Evolutionary conservation across 2,329 filamentous ascomycete species (phyloP).

Genomic region (Dactylellina haptotyla): DNA sequence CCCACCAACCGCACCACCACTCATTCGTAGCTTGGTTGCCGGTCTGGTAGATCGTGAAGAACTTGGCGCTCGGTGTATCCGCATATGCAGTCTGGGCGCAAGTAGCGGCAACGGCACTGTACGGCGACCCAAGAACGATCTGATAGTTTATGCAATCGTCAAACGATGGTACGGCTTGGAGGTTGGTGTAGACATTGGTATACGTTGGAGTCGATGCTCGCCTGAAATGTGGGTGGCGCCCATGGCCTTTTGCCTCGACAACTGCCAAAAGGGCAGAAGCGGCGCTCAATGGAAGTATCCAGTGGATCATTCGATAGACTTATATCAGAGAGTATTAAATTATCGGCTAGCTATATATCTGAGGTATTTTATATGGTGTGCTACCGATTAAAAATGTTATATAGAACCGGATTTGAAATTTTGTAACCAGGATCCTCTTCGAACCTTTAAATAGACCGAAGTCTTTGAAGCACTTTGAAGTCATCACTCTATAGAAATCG

Average conservation of each 20-base stretch:
- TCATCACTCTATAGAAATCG: constrained; percentile 5
- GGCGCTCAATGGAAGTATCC: not conserved
- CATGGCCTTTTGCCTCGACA: constrained; percentile 10
- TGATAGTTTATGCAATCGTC: constrained; percentile 36
- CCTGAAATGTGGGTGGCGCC: constrained; percentile 12
- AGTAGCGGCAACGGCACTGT: not conserved
- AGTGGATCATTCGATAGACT: constrained; percentile 20
- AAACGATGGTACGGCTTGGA: constrained; percentile 25
- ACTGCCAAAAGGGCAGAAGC: not conserved
- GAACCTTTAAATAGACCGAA: constrained; percentile 8
- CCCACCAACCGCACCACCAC: constrained; percentile 45
- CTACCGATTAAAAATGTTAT: not conserved
- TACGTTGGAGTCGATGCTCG: constrained; percentile 14
- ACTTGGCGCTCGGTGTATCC: not conserved
- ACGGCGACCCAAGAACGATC: not conserved
- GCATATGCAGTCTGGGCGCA: constrained; percentile 8
- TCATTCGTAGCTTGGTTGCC: not conserved
- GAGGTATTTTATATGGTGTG: not conserved
- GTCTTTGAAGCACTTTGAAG: constrained; percentile 5
- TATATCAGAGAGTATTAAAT: not conserved
- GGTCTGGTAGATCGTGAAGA: constrained; percentile 28
- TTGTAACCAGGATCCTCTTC: not conserved
- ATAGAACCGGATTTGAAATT: not conserved
- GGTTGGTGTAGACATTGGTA: constrained; percentile 13
- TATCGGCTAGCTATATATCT: not conserved